Percentiles rank a stretch among this genome's conserved stretches.
Conservation (phyloP, 164 flowering plant species). For the Malania oleifera region DNA sequence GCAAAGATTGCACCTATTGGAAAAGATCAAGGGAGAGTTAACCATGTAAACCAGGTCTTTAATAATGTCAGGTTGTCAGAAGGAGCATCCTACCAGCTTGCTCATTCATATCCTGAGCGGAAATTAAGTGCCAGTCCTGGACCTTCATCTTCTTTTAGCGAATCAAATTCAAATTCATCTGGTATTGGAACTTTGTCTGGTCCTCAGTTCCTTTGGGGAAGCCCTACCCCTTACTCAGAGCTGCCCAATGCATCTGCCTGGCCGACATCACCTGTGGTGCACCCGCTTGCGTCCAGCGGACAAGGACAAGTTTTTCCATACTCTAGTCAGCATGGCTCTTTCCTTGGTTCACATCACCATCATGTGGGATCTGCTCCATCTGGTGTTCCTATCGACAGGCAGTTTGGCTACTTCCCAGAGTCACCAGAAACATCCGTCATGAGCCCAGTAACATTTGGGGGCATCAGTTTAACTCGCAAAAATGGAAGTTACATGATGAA, state of each 20-base stretch:
- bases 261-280: slow-evolving; percentile 2
- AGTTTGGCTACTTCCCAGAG: background rate
- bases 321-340: slow-evolving; percentile 3
- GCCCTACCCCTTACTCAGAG: slow-evolving; percentile 1
- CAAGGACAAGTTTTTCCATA: background rate
- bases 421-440: background rate
- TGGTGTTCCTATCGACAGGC: slow-evolving; percentile 1
- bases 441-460: slow-evolving; percentile 1
- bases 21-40: background rate
- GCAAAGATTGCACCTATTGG: slow-evolving; percentile 2
- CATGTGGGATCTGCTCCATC: slow-evolving; percentile 10
- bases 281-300: background rate
- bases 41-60: background rate
- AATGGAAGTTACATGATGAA: slow-evolving; percentile 4
- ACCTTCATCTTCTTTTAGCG: slow-evolving; percentile 2
- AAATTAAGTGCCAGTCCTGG: slow-evolving; percentile 4
- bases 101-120: slow-evolving; percentile 6
- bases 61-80: background rate
- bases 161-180: slow-evolving; percentile 6
- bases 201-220: slow-evolving; percentile 5
- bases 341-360: slow-evolving; percentile 6
- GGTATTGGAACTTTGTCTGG: slow-evolving; percentile 7
- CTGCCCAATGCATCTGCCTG: background rate
- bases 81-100: slow-evolving; percentile 1
- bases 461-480: background rate